Evolutionary conservation across 495 filamentous ascomycete genomes (phyloP), one percentile per base, ranked within the genome.

Genomic region (Penicillium diatomitis): DNA sequence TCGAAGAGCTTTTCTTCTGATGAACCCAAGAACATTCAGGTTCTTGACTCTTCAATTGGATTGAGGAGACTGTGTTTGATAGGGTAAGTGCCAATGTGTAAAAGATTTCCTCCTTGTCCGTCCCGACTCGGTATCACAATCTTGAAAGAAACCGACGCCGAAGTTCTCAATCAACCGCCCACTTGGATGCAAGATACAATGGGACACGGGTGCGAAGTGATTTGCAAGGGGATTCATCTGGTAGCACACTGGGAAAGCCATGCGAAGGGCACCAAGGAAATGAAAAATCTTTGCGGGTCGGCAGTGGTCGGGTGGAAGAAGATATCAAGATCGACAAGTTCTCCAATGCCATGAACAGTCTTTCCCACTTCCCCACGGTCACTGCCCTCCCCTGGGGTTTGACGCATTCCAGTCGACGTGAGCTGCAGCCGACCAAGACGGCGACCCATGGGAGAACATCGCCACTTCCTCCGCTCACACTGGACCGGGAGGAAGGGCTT

Each of bases 81-180:
- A 64, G 54, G 59, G 62, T 70, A 51, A 69, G 69, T 61, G 56
- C 3, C 10, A 8, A 43, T 31, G 55, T 51, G 50, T 31, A 48
- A 50, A 46, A 44, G 20, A 20, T 20, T 20, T 20, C 20, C 20
- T 20, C 20, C 20, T 20, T 20, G 20, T 20, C 20, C 20, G 20
- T 20, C 20, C 20, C 20, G 1, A 20, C 20, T 20, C 20, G 20
- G 20, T 20, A 20, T 20, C 2, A 20, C 20, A 20, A 20, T 20
- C 20, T 20, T 20, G 20, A 20, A 20, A 20, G 20, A 20, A 20
- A 0, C 20, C 20, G 20, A 20, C 20, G 20, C 20, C 20, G 20
- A 20, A 20, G 20, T 20, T 20, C 20, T 20, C 20, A 20, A 20
- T 20, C 20, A 20, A 20, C 20, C 20, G 20, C 20, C 20, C 20